Conservation (phyloP, 257 asterid genomes). For the Przewalskia tangutica region DNA sequence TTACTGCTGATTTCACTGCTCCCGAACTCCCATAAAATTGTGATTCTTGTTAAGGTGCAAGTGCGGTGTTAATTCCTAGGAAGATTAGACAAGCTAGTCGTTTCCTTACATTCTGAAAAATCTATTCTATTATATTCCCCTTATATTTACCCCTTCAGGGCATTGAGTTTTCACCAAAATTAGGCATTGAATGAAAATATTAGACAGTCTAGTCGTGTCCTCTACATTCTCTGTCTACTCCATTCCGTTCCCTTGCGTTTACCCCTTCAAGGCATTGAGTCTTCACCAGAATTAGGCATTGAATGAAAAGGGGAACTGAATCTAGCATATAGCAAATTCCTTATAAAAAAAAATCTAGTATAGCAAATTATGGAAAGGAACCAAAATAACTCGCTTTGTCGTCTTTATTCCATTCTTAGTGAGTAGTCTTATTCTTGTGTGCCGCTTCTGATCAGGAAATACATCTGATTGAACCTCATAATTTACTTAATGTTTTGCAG, state of each 20-base stretch:
- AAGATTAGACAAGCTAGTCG: neutral
- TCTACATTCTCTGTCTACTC: neutral
- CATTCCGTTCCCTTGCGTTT: neutral
- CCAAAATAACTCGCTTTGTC: neutral
- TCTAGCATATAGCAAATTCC: neutral
- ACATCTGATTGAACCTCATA: neutral
- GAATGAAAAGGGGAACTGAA: slow-evolving; percentile 4
- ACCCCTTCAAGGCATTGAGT: neutral
- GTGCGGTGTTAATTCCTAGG: neutral
- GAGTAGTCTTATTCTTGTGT: neutral
- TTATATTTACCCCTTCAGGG: neutral
- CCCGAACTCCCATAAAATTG: neutral
- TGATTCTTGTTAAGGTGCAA: neutral
- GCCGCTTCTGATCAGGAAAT: neutral
- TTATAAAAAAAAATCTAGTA: too few species aligned
- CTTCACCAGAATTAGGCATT: slow-evolving; percentile 3
- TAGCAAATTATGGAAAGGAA: neutral
- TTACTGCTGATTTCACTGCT: neutral
- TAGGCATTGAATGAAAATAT: neutral
- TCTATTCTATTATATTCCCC: neutral
- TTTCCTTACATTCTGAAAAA: neutral
- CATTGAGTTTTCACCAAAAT: neutral
- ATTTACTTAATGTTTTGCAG: slow-evolving; percentile 26
- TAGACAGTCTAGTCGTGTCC: neutral
- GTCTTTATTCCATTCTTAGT: neutral